Conservation (phyloP, 2,329 filamentous ascomycete genomes). For the Pseudogymnoascus destructans region DNA sequence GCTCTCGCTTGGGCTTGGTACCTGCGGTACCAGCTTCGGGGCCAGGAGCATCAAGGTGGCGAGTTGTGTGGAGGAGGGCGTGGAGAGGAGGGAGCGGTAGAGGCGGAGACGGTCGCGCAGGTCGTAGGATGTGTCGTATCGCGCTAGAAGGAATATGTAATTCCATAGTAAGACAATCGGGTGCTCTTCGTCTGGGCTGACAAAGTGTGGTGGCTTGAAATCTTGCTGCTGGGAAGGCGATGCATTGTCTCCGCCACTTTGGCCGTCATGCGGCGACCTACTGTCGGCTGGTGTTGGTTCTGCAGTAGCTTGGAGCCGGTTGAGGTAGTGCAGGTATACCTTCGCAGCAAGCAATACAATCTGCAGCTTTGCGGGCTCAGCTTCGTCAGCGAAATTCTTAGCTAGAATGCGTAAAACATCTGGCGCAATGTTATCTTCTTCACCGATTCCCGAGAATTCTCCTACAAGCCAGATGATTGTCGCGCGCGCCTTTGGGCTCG, state of each 20-base stretch:
- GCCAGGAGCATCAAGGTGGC: slow-evolving; percentile 83
- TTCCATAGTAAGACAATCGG: slow-evolving; percentile 68
- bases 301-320: slow-evolving; percentile 38
- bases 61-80: slow-evolving; percentile 64
- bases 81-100: slow-evolving; percentile 70
- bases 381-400: slow-evolving; percentile 73
- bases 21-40: slow-evolving; percentile 85
- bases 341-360: slow-evolving; percentile 91
- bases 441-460: slow-evolving; percentile 71
- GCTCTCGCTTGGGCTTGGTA: slow-evolving; percentile 75
- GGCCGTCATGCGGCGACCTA: slow-evolving; percentile 17
- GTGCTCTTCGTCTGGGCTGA: slow-evolving; percentile 35
- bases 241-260: slow-evolving; percentile 19
- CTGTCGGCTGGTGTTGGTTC: slow-evolving; percentile 26
- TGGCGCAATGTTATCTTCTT: slow-evolving; percentile 79
- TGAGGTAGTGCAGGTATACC: slow-evolving; percentile 82
- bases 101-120: slow-evolving; percentile 81
- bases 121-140: slow-evolving; percentile 92
- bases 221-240: slow-evolving; percentile 15
- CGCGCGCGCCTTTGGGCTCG: slow-evolving; percentile 75
- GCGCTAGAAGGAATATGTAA: slow-evolving; percentile 70
- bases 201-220: slow-evolving; percentile 13
- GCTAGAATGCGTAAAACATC: slow-evolving; percentile 82
- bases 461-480: slow-evolving; percentile 97
- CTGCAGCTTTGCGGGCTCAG: slow-evolving; percentile 76